Conservation (phyloP, 2,329 filamentous ascomycete genomes). For the Venturia pyrina region DNA sequence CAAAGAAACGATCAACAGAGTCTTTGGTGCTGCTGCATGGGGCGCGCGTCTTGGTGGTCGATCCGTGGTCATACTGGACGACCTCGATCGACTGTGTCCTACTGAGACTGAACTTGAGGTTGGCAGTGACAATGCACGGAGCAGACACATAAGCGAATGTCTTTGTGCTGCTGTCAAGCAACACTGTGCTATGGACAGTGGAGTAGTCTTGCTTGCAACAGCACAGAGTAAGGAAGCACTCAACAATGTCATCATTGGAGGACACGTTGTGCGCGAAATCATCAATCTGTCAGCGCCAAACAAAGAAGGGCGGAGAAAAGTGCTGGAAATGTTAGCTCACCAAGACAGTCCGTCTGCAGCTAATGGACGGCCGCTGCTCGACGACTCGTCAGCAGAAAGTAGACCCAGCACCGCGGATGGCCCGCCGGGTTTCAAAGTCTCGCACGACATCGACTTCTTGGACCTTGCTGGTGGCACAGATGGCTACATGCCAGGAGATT, state of each 20-base stretch:
- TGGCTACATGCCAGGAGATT: slow-evolving; percentile 94
- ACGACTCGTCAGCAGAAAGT: slow-evolving; percentile 10
- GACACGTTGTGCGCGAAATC: slow-evolving; percentile 87
- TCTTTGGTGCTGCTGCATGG: slow-evolving; percentile 89
- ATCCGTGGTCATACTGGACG: slow-evolving; percentile 79
- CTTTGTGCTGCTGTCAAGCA: slow-evolving; percentile 74
- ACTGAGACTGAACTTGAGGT: slow-evolving; percentile 91
- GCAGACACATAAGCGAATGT: slow-evolving; percentile 83
- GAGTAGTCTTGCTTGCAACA: slow-evolving; percentile 79
- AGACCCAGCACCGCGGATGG: slow-evolving; percentile 28
- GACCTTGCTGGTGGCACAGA: slow-evolving; percentile 91
- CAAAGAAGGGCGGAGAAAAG: slow-evolving; percentile 75
- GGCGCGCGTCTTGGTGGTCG: slow-evolving; percentile 76
- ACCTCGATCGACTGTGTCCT: slow-evolving; percentile 86
- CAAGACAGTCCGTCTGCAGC: slow-evolving; percentile 13
- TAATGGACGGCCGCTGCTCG: slow-evolving; percentile 18
- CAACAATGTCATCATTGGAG: slow-evolving; percentile 81
- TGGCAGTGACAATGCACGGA: slow-evolving; percentile 85
- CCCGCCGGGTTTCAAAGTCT: slow-evolving; percentile 56
- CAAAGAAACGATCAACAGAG: slow-evolving; percentile 72
- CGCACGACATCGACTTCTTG: slow-evolving; percentile 73
- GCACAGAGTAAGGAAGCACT: slow-evolving; percentile 88
- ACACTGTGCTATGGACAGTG: slow-evolving; percentile 69
- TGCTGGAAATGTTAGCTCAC: slow-evolving; percentile 70
- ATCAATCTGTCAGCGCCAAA: slow-evolving; percentile 81